These are phyloP conservation scores for Trichoderma endophyticum DNA, from an alignment of 2,329 filamentous ascomycete genomes.

Conservation along the genomic window DNA sequence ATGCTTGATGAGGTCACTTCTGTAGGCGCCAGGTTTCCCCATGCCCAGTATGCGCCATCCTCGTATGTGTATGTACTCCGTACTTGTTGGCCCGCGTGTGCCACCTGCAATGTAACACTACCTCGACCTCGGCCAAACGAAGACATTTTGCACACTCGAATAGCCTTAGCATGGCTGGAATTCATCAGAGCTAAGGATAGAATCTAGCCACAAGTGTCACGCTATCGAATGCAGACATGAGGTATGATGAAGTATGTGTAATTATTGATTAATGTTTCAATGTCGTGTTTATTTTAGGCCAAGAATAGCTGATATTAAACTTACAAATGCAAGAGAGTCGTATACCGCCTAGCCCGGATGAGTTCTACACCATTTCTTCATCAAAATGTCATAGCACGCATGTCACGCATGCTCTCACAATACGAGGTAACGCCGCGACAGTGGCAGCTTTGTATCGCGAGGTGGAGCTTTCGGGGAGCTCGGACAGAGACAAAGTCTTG, in stretches of 20 bases:
- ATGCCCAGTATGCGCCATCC: not conserved
- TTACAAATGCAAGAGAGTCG: not conserved
- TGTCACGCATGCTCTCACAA: not conserved
- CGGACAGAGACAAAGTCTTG: not conserved
- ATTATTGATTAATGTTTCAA: not conserved
- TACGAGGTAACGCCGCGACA: not conserved
- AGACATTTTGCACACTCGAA: not conserved
- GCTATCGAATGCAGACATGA: not conserved
- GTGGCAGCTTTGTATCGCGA: too few relatives aligned
- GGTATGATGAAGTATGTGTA: not conserved
- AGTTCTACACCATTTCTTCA: not conserved
- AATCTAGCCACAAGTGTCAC: not conserved
- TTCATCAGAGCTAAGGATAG: not conserved
- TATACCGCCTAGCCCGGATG: not conserved
- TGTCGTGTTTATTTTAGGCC: not conserved
- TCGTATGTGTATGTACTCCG: not conserved
- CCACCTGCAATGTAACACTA: constrained; percentile 9
- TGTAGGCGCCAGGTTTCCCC: not conserved
- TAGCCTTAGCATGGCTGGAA: not conserved
- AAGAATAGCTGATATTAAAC: not conserved
- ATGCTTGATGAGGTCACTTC: not conserved
- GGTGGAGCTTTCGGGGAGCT: constrained; percentile 11
- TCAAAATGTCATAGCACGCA: not conserved
- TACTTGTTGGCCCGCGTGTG: not conserved
- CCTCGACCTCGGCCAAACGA: not conserved